These are phyloP conservation scores for Peronospora farinosa DNA, from an alignment of 352 stramenopile genomes.

Conservation along the genomic window DNA sequence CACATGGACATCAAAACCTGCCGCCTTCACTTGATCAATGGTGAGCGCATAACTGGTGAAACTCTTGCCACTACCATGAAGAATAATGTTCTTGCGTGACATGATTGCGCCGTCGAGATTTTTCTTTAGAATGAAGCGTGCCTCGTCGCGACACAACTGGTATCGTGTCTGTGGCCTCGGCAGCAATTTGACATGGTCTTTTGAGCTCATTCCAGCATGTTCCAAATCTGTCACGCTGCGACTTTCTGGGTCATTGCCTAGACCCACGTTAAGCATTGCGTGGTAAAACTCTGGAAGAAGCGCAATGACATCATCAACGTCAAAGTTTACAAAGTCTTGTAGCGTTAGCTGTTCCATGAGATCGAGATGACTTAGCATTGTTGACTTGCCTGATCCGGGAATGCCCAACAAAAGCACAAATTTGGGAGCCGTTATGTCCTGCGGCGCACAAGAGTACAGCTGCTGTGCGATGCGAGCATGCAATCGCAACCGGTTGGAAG, in stretches of 20 bases:
- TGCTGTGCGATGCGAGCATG: slow-evolving; percentile 74
- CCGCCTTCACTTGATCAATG: slow-evolving; percentile 60
- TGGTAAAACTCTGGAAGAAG: slow-evolving; percentile 78
- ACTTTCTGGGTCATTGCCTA: slow-evolving; percentile 52
- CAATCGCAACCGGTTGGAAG: slow-evolving; percentile 46
- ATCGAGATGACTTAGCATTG: slow-evolving; percentile 69
- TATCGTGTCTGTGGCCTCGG: slow-evolving; percentile 63
- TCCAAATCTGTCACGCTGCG: slow-evolving; percentile 20
- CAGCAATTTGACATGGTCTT: slow-evolving; percentile 21
- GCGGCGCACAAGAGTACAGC: slow-evolving; percentile 49
- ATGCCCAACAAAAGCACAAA: slow-evolving; percentile 71
- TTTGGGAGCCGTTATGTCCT: slow-evolving; percentile 46
- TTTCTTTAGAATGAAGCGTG: slow-evolving; percentile 75
- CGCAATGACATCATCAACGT: slow-evolving; percentile 74
- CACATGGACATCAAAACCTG: slow-evolving; percentile 68
- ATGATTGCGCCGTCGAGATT: slow-evolving; percentile 74
- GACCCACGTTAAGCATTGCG: slow-evolving; percentile 73
- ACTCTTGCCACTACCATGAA: slow-evolving; percentile 70
- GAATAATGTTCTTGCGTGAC: slow-evolving; percentile 73
- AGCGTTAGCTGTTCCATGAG: slow-evolving; percentile 58
- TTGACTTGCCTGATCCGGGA: slow-evolving; percentile 64
- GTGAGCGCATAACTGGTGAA: slow-evolving; percentile 56
- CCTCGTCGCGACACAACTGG: slow-evolving; percentile 73
- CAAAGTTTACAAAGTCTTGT: slow-evolving; percentile 80
- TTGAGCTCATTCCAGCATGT: slow-evolving; percentile 6